Conservation (phyloP, 805 yeast species). For the Maudiozyma turicensis region DNA sequence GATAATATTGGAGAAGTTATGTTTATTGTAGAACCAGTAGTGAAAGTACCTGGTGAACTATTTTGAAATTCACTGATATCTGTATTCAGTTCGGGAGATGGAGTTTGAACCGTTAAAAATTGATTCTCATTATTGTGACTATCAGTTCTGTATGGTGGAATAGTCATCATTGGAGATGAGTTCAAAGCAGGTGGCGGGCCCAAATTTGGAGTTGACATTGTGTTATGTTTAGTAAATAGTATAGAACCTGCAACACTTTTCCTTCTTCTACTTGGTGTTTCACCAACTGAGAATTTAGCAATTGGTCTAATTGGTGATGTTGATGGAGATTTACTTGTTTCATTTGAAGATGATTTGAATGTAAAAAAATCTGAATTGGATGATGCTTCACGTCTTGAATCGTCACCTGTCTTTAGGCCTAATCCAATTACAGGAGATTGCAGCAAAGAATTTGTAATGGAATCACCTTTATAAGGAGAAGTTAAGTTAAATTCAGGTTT, state of each 20-base stretch:
- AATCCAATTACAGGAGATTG: conserved; percentile 7
- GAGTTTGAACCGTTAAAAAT: conserved; percentile 30
- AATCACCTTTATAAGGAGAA: background rate
- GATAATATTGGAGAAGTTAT: background rate
- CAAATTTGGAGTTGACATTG: conserved; percentile 4
- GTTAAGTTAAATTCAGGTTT: background rate
- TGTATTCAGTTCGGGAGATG: conserved; percentile 37
- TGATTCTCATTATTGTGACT: conserved; percentile 27
- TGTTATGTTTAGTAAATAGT: background rate
- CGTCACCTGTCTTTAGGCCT: background rate
- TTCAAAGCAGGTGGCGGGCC: conserved; percentile 2
- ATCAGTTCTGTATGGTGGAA: background rate
- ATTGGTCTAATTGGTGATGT: conserved; percentile 3
- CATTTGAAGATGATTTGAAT: background rate
- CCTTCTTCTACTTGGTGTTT: conserved; percentile 1
- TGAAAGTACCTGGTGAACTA: conserved; percentile 11
- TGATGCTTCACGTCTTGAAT: conserved; percentile 1
- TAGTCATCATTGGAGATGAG: background rate
- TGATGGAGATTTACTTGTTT: background rate
- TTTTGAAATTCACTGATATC: conserved; percentile 21
- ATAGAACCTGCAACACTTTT: background rate
- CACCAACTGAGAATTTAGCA: background rate
- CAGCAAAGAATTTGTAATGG: background rate
- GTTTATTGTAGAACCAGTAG: conserved; percentile 3
- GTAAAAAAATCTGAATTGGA: background rate